These are phyloP conservation scores for Acer saccharum DNA, from an alignment of 345 rosid species.

Conservation along the genomic window DNA sequence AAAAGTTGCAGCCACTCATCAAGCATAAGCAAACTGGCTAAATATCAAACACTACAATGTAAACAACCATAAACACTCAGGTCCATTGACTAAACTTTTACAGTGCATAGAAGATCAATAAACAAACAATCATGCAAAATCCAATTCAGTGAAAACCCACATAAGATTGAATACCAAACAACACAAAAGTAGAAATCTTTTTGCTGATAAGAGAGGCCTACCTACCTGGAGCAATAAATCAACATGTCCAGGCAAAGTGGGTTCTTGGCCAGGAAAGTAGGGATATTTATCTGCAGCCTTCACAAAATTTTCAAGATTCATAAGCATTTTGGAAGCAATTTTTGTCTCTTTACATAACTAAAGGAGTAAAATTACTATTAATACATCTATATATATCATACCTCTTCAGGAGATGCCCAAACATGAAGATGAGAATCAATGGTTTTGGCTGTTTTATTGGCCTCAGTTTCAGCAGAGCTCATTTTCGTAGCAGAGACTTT, in stretches of 20 bases:
- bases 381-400: background rate
- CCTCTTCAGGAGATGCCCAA: slow-evolving; percentile 95
- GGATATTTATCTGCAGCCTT: slow-evolving; percentile 77
- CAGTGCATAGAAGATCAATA: background rate
- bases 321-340: background rate
- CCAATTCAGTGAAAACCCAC: background rate
- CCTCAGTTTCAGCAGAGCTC: slow-evolving; percentile 45
- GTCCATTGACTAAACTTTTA: background rate
- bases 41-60: background rate
- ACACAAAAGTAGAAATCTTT: background rate
- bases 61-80: too few species aligned
- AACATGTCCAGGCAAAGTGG: slow-evolving; percentile 71
- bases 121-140: background rate
- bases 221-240: slow-evolving; percentile 86
- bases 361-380: background rate
- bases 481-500: slow-evolving; percentile 43
- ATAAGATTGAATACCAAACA: background rate
- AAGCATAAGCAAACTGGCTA: background rate
- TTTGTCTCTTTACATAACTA: background rate
- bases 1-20: background rate
- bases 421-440: slow-evolving; percentile 93
- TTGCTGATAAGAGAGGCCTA: background rate
- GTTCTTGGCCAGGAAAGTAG: slow-evolving; percentile 93
- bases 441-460: slow-evolving; percentile 24
- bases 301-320: slow-evolving; percentile 18